phyloP scores from a whole-genome alignment of 2,329 filamentous ascomycete genomes.

The Calonectria ilicicola region DNA sequence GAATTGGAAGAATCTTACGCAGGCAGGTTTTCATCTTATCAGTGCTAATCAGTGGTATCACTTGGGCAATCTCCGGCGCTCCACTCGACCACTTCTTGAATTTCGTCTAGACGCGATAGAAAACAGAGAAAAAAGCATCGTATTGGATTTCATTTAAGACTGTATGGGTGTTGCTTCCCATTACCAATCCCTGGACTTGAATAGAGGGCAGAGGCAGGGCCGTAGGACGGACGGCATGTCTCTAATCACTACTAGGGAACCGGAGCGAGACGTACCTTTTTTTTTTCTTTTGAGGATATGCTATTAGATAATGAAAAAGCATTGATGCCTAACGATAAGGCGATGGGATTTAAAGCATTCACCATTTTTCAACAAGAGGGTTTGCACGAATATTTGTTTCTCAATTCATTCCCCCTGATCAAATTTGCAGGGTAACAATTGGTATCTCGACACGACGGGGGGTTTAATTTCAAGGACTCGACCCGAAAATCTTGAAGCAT shows the following conservation, averaged over 20 bases:
- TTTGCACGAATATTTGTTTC: background rate
- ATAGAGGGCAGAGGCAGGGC: background rate
- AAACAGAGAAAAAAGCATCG: no score
- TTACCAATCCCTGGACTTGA: background rate
- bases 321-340: background rate
- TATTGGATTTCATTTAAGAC: background rate
- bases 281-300: background rate
- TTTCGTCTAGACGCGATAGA: background rate
- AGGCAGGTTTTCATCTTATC: background rate
- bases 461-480: no score
- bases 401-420: background rate
- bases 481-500: background rate
- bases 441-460: background rate
- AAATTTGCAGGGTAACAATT: background rate
- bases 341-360: background rate
- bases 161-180: no score
- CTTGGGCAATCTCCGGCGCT: background rate
- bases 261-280: background rate
- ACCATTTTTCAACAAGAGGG: background rate
- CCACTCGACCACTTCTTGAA: background rate
- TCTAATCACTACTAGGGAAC: background rate
- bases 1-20: background rate
- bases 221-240: background rate
- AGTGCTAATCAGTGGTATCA: background rate
- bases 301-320: background rate